These are phyloP conservation scores for Russula earlei DNA, from an alignment of 768 basidiomycete species.

Conservation along the genomic window DNA sequence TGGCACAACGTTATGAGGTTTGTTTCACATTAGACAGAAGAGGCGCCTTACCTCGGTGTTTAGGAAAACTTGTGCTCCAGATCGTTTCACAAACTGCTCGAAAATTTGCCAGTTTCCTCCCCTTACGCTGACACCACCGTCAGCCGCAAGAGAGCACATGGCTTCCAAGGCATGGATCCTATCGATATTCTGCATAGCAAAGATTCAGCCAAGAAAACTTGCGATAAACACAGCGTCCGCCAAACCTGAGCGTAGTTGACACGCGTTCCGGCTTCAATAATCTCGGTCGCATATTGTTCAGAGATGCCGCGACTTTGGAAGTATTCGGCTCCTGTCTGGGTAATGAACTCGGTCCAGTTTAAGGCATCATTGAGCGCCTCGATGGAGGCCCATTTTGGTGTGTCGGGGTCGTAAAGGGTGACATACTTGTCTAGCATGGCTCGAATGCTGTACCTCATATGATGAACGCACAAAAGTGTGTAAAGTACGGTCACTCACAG, in stretches of 20 bases:
- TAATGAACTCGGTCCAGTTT: slow-evolving; percentile 28
- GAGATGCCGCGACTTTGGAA: slow-evolving; percentile 43
- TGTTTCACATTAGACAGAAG: neutral
- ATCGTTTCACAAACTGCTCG: slow-evolving; percentile 63
- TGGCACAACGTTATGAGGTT: slow-evolving; percentile 25
- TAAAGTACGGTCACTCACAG: slow-evolving; percentile 14
- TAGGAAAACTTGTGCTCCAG: slow-evolving; percentile 59
- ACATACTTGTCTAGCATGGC: slow-evolving; percentile 41
- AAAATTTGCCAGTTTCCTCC: slow-evolving; percentile 86
- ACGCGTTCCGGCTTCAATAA: slow-evolving; percentile 58
- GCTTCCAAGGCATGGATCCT: slow-evolving; percentile 73
- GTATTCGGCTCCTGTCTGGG: slow-evolving; percentile 46
- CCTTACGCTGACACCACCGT: slow-evolving; percentile 51
- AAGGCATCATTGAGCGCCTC: slow-evolving; percentile 21
- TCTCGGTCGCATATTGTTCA: slow-evolving; percentile 50
- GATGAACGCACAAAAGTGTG: neutral
- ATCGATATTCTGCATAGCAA: slow-evolving; percentile 43
- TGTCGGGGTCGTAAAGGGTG: slow-evolving; percentile 41
- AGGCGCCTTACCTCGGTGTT: slow-evolving; percentile 49
- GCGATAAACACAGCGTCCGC: neutral
- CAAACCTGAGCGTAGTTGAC: slow-evolving; percentile 75
- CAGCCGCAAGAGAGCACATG: slow-evolving; percentile 59
- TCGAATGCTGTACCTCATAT: slow-evolving; percentile 36
- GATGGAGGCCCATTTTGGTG: slow-evolving; percentile 55
- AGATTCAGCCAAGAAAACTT: neutral